Base-by-base conservation (phyloP, 2,329 filamentous ascomycete genomes). In the Aureobasidium sp. region DNA sequence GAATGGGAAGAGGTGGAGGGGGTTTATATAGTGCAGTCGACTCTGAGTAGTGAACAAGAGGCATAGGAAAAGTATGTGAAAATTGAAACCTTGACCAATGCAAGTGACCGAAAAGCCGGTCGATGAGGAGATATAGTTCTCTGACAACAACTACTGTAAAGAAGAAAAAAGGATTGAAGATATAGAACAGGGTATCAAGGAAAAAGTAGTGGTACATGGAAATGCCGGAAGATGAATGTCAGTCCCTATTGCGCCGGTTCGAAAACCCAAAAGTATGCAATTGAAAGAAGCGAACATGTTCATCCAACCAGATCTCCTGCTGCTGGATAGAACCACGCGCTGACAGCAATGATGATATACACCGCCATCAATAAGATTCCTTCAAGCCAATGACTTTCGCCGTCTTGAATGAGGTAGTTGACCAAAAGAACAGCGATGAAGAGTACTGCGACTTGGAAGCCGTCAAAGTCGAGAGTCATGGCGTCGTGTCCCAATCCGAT, bases 401-500 rank as follows among this genome's bases (percentile, higher is more conserved):
- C 73, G 63, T 74, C 72, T 74, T 80, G 78, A 50, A 86, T 86
- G 21, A 86, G 76, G 67, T 86, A 86, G 69, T 86, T 86, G 48
- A 86, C 82, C 65, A 84, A 66, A 54, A 80, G 70, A n/a, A 80
- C 75, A 37, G 72, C 74, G 29, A 86, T 80, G 63, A 87, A 86
- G 1, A 86, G 72, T 1, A 83, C 75, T 2, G 80, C 88, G 15
- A 96, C 86, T 76, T 96, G 90, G 78, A 97, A 97, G 0, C 86
- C 86, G 70, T 95, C 90, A 71, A 96, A 94, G 72, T 87, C 87
- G 5, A 96, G 81, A 25, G 86, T 90, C 90, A 88, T 86, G 41
- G 79, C 75, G 54, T 82, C 76, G 10, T 62, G 49, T 2, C 71
- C 71, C 21, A 83, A 78, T 59, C 81, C 81, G 58, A 82, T 77